Conservation (phyloP, 371 early-diverging fungal species). For the Rhizoclosmatium hyalinum region DNA sequence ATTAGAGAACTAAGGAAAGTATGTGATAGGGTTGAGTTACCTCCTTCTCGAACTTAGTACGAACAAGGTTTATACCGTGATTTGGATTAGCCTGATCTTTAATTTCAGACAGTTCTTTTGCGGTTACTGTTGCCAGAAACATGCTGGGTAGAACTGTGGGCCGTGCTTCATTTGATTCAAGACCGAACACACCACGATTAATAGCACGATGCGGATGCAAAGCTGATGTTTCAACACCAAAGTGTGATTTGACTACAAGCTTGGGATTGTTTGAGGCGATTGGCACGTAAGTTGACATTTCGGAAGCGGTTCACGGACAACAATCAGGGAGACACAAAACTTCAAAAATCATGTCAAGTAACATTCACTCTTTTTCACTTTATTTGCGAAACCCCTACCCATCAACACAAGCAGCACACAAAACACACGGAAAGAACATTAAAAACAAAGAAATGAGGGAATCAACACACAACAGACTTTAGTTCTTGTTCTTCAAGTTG, state of each 20-base stretch:
- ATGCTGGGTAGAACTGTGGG: background rate
- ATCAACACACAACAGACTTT: background rate
- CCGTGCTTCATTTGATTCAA: background rate
- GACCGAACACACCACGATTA: background rate
- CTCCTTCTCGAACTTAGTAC: no score
- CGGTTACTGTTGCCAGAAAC: background rate
- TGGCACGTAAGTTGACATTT: slow-evolving; percentile 16
- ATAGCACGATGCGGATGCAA: background rate
- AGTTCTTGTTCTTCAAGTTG: slow-evolving; percentile 42
- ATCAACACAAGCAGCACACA: background rate
- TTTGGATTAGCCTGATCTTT: background rate
- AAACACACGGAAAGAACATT: background rate
- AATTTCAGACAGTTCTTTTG: slow-evolving; percentile 5
- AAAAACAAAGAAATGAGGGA: slow-evolving; percentile 3
- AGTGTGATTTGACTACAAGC: slow-evolving; percentile 14
- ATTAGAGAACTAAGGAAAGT: background rate
- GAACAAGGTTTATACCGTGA: background rate
- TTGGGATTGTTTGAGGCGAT: background rate
- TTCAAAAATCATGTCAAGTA: background rate
- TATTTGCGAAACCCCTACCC: background rate
- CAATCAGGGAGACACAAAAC: slow-evolving; percentile 1
- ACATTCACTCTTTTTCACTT: background rate
- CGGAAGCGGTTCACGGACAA: background rate
- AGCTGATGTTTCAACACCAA: slow-evolving; percentile 5
- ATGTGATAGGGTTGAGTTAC: no score